Evolutionary conservation across 164 flowering plant species (phyloP).

Genomic region (Magnolia officinalis): DNA sequence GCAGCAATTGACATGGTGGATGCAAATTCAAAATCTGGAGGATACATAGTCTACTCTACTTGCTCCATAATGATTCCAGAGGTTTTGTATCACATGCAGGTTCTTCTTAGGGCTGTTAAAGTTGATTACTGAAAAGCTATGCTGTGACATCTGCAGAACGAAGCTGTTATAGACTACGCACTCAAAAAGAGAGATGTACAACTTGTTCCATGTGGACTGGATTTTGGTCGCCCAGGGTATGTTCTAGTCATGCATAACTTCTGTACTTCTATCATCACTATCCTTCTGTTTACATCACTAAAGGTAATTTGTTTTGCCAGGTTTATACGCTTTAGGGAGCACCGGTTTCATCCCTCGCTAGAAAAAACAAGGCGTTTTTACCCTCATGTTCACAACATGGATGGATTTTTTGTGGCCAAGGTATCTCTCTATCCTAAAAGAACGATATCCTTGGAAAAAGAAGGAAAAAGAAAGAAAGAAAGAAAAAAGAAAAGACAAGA

Average conservation of each 20-base stretch:
- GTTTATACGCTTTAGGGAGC: slow-evolving; percentile 67
- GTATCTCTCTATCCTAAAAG: slow-evolving; percentile 26
- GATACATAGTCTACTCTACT: slow-evolving; percentile 92
- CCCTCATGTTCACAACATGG: slow-evolving; percentile 98
- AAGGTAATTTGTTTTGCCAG: slow-evolving; percentile 30
- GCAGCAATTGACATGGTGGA: slow-evolving; percentile 98
- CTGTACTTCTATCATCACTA: background rate
- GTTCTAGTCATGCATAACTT: background rate
- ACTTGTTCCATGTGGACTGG: slow-evolving; percentile 92
- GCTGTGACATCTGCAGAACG: slow-evolving; percentile 63
- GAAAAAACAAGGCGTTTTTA: slow-evolving; percentile 90
- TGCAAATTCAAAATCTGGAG: slow-evolving; percentile 95
- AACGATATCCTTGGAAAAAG: background rate
- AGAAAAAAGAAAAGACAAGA: too few species aligned
- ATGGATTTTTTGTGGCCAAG: slow-evolving; percentile 99
- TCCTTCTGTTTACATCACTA: background rate
- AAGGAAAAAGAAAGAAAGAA: too few species aligned
- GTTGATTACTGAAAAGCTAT: background rate
- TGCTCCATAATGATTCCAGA: slow-evolving; percentile 95
- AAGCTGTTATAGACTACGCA: slow-evolving; percentile 95
- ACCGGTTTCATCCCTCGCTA: slow-evolving; percentile 82
- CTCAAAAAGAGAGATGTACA: slow-evolving; percentile 83
- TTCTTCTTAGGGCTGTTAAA: background rate
- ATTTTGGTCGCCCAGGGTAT: slow-evolving; percentile 94
- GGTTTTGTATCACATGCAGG: slow-evolving; percentile 41